These are phyloP conservation scores for Cystobasidium pallidum DNA, from an alignment of 1,284 basidiomycete genomes.

Conservation along the genomic window DNA sequence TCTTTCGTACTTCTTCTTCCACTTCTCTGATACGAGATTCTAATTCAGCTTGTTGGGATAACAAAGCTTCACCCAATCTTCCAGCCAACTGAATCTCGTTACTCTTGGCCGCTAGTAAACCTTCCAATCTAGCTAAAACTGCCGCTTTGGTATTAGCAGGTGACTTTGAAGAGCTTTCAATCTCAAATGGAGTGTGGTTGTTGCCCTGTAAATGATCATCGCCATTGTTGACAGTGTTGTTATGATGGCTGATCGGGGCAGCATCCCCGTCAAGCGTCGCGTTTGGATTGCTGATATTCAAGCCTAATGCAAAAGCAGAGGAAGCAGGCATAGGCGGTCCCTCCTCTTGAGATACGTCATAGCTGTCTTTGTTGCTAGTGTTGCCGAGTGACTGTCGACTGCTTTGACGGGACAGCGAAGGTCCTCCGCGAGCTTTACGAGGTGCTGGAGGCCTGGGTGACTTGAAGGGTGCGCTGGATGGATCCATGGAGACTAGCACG, in stretches of 20 bases:
- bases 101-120: slow-evolving; percentile 82
- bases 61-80: slow-evolving; percentile 83
- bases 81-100: slow-evolving; percentile 86
- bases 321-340: slow-evolving; percentile 14
- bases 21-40: slow-evolving; percentile 81
- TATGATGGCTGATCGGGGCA: not conserved
- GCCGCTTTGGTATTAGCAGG: not conserved
- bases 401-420: slow-evolving; percentile 18
- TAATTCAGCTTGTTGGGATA: slow-evolving; percentile 86
- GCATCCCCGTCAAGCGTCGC: slow-evolving; percentile 5
- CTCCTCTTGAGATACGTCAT: not conserved
- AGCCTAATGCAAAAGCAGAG: slow-evolving; percentile 6
- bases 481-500: slow-evolving; percentile 14
- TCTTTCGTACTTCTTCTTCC: slow-evolving; percentile 58
- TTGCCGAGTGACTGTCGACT: slow-evolving; percentile 5
- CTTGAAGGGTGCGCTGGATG: slow-evolving; percentile 36
- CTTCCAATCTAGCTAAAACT: slow-evolving; percentile 65
- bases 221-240: not conserved
- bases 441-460: slow-evolving; percentile 43
- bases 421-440: slow-evolving; percentile 20
- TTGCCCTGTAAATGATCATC: not conserved
- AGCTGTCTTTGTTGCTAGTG: slow-evolving; percentile 5
- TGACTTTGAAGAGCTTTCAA: not conserved
- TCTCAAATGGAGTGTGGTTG: not conserved
- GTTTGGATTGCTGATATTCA: slow-evolving; percentile 4